Base-by-base conservation (phyloP, 345 rosid genomes). In the Corymbia maculata region DNA sequence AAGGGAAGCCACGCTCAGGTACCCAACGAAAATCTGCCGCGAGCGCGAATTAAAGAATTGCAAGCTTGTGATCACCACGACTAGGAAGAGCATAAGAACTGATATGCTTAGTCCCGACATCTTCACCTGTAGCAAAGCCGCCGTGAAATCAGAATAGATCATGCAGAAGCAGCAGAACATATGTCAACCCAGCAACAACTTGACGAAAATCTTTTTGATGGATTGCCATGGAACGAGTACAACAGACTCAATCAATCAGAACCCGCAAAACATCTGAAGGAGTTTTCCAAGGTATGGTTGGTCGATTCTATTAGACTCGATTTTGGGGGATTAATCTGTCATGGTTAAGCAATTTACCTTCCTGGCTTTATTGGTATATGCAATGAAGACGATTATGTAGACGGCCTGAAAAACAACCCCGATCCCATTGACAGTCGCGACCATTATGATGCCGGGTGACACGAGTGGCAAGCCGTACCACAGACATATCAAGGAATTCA, bases 381-480 rank as follows among this genome's bases (percentile, higher is more conserved):
- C 36, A 19, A 93, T 93, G 92, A 92, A 94, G 87, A 94, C 80
- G 85, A 49, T 84, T 30, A 92, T 52, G 92, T 94, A 94, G 86
- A 91, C 68, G 13, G 92, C 79, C 52, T 93, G 96, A 88, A 93
- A 93, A 51, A 92, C 84, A 19, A 94, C 94, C 51, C 96, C 94
- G 64, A 89, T 26, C 21, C 93, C 92, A 75, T 94, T 93, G 85
- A 90, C 94, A 1, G 94, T 91, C 7, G 94, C 94, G 24, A 93
- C 94, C 70, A 90, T 86, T 86, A 93, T 91, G n/a, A 93, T 13
- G 30, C 93, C 90, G 2, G 94, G 94, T 0, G 92, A 70, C 22
- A 94, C 90, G 22, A 93, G 30, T 5, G 96, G 96, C 91, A 87
- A 84, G 47, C 96, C 94, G 87, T 93, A 94, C 95, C 95, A 94